Evolutionary conservation across 768 basidiomycete genomes (phyloP), one percentile per base, ranked within the genome.

Genomic region (Mycena crocata): DNA sequence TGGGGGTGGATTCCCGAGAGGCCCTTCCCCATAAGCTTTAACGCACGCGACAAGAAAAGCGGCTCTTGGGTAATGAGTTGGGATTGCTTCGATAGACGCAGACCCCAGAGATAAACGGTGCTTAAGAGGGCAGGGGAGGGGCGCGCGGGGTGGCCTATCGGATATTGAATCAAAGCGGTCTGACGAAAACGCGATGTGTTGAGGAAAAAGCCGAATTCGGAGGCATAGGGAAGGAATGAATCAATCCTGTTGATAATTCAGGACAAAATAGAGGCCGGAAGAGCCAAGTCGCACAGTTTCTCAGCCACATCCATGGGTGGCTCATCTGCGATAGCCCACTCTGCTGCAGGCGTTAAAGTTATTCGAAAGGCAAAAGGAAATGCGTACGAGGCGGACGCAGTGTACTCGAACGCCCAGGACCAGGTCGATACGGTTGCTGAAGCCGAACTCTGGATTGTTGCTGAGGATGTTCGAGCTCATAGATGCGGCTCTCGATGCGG

Each of bases 171-270:
- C 17, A 82, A 72, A 34, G 73, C 78, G 42, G 73, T 78, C 42
- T 77, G 71, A 5, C 81, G 79, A 58, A 91, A 87, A 8, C 87
- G 83, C 8, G 77, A 69, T 5, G 77, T 52, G 63, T 88, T 77
- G 35, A 92, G 80, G 75, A 90, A 92, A 64, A 91, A 86, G 0
- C 87, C 87, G 37, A 89, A 74, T 48, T 87, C 83, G 15, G 80
- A 77, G 0, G 84, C 79, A 67, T 85, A 79, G 21, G 81, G 78
- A 4, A 87, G 70, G 73, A 92, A 86, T 1, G 57, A 67, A 45
- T 78, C 73, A 40, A 81, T 62, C 19, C 81, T 82, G 46, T 31
- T 21, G 5, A n/a, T n/a, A 39, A 5, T 54, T 34, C 59, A 50
- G 8, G 57, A 14, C 17, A 44, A 26, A 26, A 7, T 23, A 17